Evolutionary conservation across 2,329 filamentous ascomycete species (phyloP).

Genomic region (Epichloe sibirici): DNA sequence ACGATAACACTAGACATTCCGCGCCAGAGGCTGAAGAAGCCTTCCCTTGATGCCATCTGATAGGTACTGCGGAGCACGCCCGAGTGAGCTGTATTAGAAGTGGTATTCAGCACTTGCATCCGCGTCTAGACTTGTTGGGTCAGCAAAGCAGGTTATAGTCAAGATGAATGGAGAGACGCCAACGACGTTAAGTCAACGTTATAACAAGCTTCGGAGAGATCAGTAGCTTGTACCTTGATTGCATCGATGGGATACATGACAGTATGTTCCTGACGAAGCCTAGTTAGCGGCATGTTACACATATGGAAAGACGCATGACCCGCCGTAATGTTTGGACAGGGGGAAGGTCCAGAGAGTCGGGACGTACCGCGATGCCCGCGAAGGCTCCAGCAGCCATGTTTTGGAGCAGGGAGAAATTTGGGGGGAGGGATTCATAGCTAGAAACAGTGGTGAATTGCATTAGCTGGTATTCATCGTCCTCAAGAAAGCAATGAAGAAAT

Average conservation of each 20-base stretch:
- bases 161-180: not conserved
- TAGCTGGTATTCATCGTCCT: not conserved
- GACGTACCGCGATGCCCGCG: slow-evolving; percentile 79
- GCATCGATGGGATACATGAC: slow-evolving; percentile 99
- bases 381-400: slow-evolving; percentile 97
- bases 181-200: not conserved
- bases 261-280: slow-evolving; percentile 66
- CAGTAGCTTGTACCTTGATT: slow-evolving; percentile 60
- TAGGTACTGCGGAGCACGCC: slow-evolving; percentile 87
- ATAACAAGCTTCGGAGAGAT: not conserved
- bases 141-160: slow-evolving; percentile 5
- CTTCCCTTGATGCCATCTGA: slow-evolving; percentile 83
- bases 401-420: slow-evolving; percentile 84
- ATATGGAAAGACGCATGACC: not conserved
- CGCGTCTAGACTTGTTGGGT: slow-evolving; percentile 55
- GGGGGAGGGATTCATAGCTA: slow-evolving; percentile 83
- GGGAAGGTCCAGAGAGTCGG: not conserved
- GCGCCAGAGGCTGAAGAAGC: slow-evolving; percentile 84
- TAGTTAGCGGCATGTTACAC: slow-evolving; percentile 3
- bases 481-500: slow-evolving; percentile 11
- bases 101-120: slow-evolving; percentile 91
- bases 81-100: slow-evolving; percentile 68
- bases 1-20: slow-evolving; percentile 94
- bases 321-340: not conserved
- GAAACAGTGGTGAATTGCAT: not conserved